Percentiles rank a stretch among this genome's conserved stretches.
phyloP scores from a whole-genome alignment of 164 flowering plant species.

The Aristolochia californica region DNA sequence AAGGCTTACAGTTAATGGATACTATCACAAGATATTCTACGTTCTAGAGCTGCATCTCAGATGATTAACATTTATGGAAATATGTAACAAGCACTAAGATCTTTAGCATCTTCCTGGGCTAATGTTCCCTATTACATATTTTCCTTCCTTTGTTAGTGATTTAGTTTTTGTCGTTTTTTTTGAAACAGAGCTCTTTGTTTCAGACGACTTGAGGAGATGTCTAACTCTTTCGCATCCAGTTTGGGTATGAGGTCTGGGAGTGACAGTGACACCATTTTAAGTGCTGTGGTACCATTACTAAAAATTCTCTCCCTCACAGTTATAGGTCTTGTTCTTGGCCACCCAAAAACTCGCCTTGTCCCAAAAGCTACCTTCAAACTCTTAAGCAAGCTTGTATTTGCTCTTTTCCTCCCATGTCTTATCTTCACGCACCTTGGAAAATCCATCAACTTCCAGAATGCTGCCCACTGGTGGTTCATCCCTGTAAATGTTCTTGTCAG shows the following conservation, averaged over 20 bases:
- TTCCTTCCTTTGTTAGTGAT: too few relatives aligned
- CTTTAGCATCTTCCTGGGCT: too few relatives aligned
- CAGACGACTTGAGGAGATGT: neutral
- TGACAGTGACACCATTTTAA: constrained; percentile 18
- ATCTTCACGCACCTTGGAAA: constrained; percentile 73
- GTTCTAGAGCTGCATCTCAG: too few relatives aligned
- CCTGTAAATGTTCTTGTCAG: constrained; percentile 71
- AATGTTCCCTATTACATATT: too few relatives aligned
- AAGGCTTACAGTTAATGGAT: too few relatives aligned
- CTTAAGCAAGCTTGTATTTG: constrained; percentile 88
- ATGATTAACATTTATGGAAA: too few relatives aligned
- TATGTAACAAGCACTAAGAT: too few relatives aligned
- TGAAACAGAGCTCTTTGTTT: neutral
- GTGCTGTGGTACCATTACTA: constrained; percentile 61
- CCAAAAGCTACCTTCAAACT: constrained; percentile 77
- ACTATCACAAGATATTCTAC: too few relatives aligned
- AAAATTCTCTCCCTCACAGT: constrained; percentile 64
- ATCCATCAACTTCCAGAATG: constrained; percentile 41
- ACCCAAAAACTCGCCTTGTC: constrained; percentile 46
- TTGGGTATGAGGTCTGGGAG: neutral
- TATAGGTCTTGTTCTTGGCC: constrained; percentile 63
- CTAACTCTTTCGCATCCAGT: neutral
- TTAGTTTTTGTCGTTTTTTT: too few relatives aligned
- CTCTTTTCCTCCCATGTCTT: constrained; percentile 73
- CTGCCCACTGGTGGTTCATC: constrained; percentile 75